Evolutionary conservation across 805 yeast genomes (phyloP).

Genomic region (Jamesozyma spencerorum): DNA sequence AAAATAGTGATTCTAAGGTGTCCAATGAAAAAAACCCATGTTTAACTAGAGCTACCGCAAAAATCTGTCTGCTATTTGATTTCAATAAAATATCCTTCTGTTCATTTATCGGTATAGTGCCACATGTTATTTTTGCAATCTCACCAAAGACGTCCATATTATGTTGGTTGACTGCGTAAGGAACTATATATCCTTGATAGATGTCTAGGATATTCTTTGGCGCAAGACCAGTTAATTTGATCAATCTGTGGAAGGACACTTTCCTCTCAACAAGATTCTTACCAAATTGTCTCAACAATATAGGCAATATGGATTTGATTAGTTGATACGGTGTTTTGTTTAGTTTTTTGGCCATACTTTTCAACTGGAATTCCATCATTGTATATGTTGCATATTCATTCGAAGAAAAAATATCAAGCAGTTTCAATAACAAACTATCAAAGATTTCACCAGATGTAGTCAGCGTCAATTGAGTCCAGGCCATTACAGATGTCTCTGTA

Average conservation of each 20-base stretch:
- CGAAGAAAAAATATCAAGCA: slow-evolving; percentile 60
- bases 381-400: slow-evolving; percentile 49
- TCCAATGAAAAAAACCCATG: slow-evolving; percentile 26
- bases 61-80: slow-evolving; percentile 28
- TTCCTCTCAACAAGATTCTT: slow-evolving; percentile 43
- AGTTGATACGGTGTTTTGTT: slow-evolving; percentile 67
- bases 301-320: slow-evolving; percentile 69
- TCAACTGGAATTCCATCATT: slow-evolving; percentile 58
- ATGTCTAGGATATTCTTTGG: slow-evolving; percentile 52
- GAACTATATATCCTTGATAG: slow-evolving; percentile 67
- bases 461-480: slow-evolving; percentile 58
- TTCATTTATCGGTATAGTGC: slow-evolving; percentile 14
- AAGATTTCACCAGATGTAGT: slow-evolving; percentile 58
- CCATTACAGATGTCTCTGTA: slow-evolving; percentile 49
- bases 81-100: slow-evolving; percentile 18
- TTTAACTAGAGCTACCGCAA: slow-evolving; percentile 29
- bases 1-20: slow-evolving; percentile 23
- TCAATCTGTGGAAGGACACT: slow-evolving; percentile 46
- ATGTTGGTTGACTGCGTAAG: slow-evolving; percentile 60
- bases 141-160: slow-evolving; percentile 47
- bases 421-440: slow-evolving; percentile 52
- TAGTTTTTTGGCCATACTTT: slow-evolving; percentile 47
- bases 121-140: slow-evolving; percentile 25
- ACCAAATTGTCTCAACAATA: slow-evolving; percentile 55
- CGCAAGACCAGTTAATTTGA: slow-evolving; percentile 57